phyloP scores from a whole-genome alignment of 768 basidiomycete species.

The Tulasnella sp. region DNA sequence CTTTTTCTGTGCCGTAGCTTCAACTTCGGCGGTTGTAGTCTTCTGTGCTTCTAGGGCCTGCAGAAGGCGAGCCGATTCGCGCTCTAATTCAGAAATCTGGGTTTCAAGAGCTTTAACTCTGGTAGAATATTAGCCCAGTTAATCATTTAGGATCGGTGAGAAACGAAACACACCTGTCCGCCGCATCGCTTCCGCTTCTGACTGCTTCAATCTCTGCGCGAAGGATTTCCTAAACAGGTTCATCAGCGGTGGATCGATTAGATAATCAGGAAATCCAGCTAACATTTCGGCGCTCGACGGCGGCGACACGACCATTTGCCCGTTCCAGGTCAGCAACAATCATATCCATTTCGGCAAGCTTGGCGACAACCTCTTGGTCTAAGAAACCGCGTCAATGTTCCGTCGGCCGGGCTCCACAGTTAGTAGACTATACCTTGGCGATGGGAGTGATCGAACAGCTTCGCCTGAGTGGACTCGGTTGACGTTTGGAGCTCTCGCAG shows the following conservation, averaged over 20 bases:
- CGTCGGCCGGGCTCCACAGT: not conserved
- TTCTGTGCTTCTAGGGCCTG: conserved; percentile 67
- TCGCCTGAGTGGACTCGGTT: conserved; percentile 91
- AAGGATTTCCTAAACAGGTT: conserved; percentile 73
- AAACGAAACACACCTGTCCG: conserved; percentile 61
- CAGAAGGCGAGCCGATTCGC: conserved; percentile 71
- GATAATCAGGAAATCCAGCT: conserved; percentile 37
- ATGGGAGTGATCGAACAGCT: conserved; percentile 86
- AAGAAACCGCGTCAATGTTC: not conserved
- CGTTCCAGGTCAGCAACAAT: conserved; percentile 91
- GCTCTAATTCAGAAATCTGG: conserved; percentile 75
- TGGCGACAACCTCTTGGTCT: conserved; percentile 92
- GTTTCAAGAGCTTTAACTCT: conserved; percentile 74
- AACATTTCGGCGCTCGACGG: conserved; percentile 92
- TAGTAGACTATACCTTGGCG: conserved; percentile 66
- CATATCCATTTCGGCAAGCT: conserved; percentile 93
- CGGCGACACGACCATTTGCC: conserved; percentile 91
- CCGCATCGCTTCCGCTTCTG: conserved; percentile 73
- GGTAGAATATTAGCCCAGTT: conserved; percentile 20
- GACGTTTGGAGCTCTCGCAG: conserved; percentile 87
- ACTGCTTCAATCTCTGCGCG: conserved; percentile 93
- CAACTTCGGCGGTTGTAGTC: conserved; percentile 51
- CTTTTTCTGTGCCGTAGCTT: conserved; percentile 54
- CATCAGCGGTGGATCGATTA: not conserved
- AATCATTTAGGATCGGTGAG: not conserved